Base-by-base conservation (phyloP, 345 rosid species). In the Hibiscus mutabilis region DNA sequence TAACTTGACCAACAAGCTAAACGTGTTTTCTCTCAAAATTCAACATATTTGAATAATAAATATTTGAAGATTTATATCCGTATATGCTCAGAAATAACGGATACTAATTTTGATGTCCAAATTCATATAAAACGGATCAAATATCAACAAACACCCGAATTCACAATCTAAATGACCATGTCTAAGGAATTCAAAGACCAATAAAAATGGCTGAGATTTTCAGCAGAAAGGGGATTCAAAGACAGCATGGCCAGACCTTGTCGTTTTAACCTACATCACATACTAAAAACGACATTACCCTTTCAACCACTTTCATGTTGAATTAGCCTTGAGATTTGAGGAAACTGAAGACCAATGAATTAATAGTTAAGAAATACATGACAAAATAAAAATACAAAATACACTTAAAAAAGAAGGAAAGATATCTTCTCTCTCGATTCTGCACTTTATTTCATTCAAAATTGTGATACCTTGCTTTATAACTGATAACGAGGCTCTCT, bases 371-470 rank as follows among this genome's bases (percentile, higher is more conserved):
- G 11, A 22, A 56, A 11, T 53, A 18, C 29, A 21, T 21, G 21
- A 21, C 19, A 19, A 53, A 18, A 52, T 1, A 52, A 53, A 53
- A 19, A 31, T 2, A 12, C 66, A 68, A 52, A n/a, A 52, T 52
- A 52, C 19, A 52, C 57, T 5, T 2, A 52, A 52, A 22, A 21
- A 4, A 21, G 0, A 0, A 27, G 4, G 10, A 2, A 2, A n/a
- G 5, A 7, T 1, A n/a, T 18, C 44, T 60, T 59, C 80, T 76
- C 77, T 67, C 70, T 35, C 56, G 24, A 46, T 69, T 62, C 69
- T 71, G 69, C 90, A 78, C 97, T 94, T 91, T 91, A 90, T 84
- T 87, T 92, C 86, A 92, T 89, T 87, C 90, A 88, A 89, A 87
- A 53, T 53, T 79, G 79, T 72, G 75, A 77, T 77, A 73, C 90